A percentile compares a stretch with the other conserved stretches of the same genome.
Conservation (phyloP, 495 filamentous ascomycete genomes). For the Podospora pseudocomata region DNA sequence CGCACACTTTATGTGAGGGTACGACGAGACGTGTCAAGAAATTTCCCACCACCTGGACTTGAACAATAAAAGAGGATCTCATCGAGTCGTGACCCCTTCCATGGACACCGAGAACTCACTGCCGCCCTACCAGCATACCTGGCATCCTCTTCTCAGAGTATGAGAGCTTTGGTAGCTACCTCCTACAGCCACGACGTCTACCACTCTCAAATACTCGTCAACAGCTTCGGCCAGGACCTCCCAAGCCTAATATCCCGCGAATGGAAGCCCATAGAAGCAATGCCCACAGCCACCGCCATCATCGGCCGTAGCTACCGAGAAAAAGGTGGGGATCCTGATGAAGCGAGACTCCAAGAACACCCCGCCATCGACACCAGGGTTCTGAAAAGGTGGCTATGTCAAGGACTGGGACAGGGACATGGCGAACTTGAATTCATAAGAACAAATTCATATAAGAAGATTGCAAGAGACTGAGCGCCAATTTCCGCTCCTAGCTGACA, state of each 20-base stretch:
- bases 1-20: no score
- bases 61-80: constrained; percentile 47
- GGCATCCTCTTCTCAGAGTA: constrained; percentile 51
- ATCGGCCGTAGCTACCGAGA: not conserved
- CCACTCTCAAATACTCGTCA: constrained; percentile 32
- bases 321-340: not conserved
- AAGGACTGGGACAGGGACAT: not conserved
- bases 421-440: not conserved
- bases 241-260: not conserved
- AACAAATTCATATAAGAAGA: no score
- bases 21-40: no score
- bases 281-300: not conserved
- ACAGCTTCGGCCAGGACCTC: not conserved
- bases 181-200: constrained; percentile 50
- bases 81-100: constrained; percentile 33
- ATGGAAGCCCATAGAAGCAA: constrained; percentile 1
- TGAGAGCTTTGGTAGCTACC: constrained; percentile 48
- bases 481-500: no score
- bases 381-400: constrained; percentile 2
- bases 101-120: constrained; percentile 43
- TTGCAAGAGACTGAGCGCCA: no score
- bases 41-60: constrained; percentile 40
- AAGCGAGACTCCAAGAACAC: constrained; percentile 5
- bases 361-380: constrained; percentile 2
- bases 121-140: constrained; percentile 37